A percentile compares a stretch with the other conserved stretches of the same genome.
Evolutionary conservation across 2,329 filamentous ascomycete species (phyloP).

Genomic region (Cladosporium sp.): DNA sequence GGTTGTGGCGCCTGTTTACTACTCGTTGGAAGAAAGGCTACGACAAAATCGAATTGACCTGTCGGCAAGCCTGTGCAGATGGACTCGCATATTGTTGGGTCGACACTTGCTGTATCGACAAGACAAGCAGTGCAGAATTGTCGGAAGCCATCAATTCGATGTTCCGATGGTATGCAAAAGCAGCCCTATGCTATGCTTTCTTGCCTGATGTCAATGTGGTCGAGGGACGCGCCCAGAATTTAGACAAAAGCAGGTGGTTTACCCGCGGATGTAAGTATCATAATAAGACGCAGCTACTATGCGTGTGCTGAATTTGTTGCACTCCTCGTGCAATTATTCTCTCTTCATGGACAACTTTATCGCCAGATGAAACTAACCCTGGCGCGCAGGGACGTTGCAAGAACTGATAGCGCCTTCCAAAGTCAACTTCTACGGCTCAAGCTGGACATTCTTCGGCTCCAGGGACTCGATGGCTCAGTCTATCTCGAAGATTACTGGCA

Average conservation of each 20-base stretch:
- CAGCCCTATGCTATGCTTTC: slow-evolving; percentile 19
- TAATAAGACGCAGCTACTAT: neutral
- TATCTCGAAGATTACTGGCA: slow-evolving; percentile 16
- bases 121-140: slow-evolving; percentile 18
- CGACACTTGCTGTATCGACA: slow-evolving; percentile 24
- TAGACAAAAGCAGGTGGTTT: neutral
- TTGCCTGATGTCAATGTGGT: slow-evolving; percentile 14
- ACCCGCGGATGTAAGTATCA: slow-evolving; percentile 2
- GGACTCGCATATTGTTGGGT: slow-evolving; percentile 20
- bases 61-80: slow-evolving; percentile 17
- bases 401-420: slow-evolving; percentile 19
- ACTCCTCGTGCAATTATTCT: slow-evolving; percentile 15
- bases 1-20: no score
- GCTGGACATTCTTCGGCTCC: slow-evolving; percentile 10
- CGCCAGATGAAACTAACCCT: no score
- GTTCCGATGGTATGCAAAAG: slow-evolving; percentile 20
- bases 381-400: slow-evolving; percentile 22
- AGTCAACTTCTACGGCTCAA: slow-evolving; percentile 14
- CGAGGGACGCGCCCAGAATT: neutral
- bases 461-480: slow-evolving; percentile 13
- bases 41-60: slow-evolving; percentile 20
- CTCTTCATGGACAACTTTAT: no score
- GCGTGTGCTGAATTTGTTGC: neutral
- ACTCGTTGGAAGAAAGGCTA: slow-evolving; percentile 17
- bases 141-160: slow-evolving; percentile 20